A percentile compares a stretch with the other conserved stretches of the same genome.
These are phyloP conservation scores for Talaromyces thailandensis DNA, from an alignment of 495 filamentous ascomycete genomes.

Conservation along the genomic window DNA sequence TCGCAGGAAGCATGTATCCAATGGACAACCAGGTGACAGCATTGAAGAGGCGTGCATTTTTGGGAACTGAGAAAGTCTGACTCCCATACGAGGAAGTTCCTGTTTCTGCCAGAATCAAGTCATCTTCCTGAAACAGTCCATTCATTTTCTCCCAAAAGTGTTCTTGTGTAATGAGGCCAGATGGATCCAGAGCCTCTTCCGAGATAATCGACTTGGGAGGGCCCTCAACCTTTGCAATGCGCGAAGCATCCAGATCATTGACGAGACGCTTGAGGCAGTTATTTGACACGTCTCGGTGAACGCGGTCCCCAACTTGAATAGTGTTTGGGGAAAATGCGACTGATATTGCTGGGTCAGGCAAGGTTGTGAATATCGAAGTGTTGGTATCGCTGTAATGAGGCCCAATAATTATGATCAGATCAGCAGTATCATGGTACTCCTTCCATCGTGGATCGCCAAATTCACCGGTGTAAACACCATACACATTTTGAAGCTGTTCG, in stretches of 20 bases:
- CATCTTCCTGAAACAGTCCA: conserved; percentile 18
- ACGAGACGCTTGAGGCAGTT: background rate
- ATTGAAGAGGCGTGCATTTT: conserved; percentile 21
- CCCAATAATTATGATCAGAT: conserved; percentile 26
- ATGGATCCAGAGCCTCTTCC: conserved; percentile 8
- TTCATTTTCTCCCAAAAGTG: conserved; percentile 24
- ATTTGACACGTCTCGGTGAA: background rate
- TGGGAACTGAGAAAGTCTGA: conserved; percentile 21
- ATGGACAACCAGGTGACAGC: conserved; percentile 35
- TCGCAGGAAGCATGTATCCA: conserved; percentile 39
- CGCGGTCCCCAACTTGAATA: conserved; percentile 12
- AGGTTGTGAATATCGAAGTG: conserved; percentile 20
- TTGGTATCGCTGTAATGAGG: conserved; percentile 29
- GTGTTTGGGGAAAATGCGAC: conserved; percentile 19
- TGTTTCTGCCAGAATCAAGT: conserved; percentile 33
- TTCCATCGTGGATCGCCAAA: conserved; percentile 15
- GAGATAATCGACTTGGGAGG: conserved; percentile 11
- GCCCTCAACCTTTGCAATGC: background rate
- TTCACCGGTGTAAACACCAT: conserved; percentile 25
- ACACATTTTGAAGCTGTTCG: conserved; percentile 24
- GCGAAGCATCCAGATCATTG: background rate
- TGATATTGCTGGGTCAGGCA: conserved; percentile 17
- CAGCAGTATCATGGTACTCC: conserved; percentile 21
- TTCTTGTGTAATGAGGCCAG: conserved; percentile 18
- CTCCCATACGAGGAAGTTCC: conserved; percentile 29